phyloP scores from a whole-genome alignment of 352 stramenopile genomes.

The Globisporangium middletonii region DNA sequence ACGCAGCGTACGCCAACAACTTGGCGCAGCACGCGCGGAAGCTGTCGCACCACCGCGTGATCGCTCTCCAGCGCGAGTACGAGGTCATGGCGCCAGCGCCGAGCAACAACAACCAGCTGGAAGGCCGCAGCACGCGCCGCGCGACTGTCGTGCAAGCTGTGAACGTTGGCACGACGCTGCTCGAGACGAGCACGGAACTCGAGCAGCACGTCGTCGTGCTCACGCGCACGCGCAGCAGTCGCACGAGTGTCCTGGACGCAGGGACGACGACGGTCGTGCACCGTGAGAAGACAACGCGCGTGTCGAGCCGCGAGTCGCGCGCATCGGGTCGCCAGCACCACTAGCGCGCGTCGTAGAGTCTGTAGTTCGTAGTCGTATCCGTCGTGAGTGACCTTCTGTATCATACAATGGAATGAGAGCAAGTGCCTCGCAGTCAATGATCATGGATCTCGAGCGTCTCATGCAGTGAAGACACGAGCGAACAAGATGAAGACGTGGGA shows the following conservation, averaged over 20 bases:
- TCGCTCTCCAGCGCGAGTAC: slow-evolving; percentile 62
- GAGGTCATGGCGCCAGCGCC: slow-evolving; percentile 24
- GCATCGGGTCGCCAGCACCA: slow-evolving; percentile 10
- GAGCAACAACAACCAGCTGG: slow-evolving; percentile 16
- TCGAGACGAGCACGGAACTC: neutral
- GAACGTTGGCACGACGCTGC: neutral
- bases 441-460: too few relatives aligned
- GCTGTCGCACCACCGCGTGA: slow-evolving; percentile 56
- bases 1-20: slow-evolving; percentile 52
- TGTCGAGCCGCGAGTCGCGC: neutral
- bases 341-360: neutral
- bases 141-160: neutral
- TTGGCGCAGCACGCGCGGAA: slow-evolving; percentile 69
- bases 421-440: too few relatives aligned
- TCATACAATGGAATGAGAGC: too few relatives aligned
- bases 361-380: too few relatives aligned
- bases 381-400: neutral
- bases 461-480: too few relatives aligned
- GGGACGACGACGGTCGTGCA: neutral
- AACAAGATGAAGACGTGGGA: too few relatives aligned
- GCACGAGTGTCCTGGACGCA: neutral
- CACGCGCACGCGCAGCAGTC: slow-evolving; percentile 1
- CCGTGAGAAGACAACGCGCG: neutral
- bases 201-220: slow-evolving; percentile 15
- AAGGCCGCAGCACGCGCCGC: slow-evolving; percentile 1